Evolutionary conservation across 2,329 filamentous ascomycete species (phyloP), one percentile per base, ranked within the genome.

Genomic region (Xylariaceae sp.): DNA sequence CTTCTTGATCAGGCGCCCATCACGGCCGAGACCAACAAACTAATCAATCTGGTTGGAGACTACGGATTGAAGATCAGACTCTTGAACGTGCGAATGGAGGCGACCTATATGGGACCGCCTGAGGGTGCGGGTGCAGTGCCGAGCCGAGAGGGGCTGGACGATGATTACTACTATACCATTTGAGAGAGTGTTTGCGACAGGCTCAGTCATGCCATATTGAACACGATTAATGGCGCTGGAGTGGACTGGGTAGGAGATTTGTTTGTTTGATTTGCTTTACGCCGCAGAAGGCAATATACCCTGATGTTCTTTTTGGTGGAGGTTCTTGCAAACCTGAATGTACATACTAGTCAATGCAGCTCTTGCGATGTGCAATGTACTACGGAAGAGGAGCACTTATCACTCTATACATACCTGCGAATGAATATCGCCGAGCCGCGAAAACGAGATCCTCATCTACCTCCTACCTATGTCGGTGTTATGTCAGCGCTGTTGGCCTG

Each of bases 1-100:
- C 73, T 98, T 41, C 75, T 98, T 18, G 89, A 94, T 59, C 93
- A 98, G 65, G 81, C 90, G 44, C 93, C 93, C 16, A 96, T 98
- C 60, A 98, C 93, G n/a, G 81, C 89, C 3, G 91, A 97, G 67
- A 97, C 93, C 28, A 91, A 85, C 61, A 94, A 93, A 64, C 70
- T 97, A 47, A 84, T 96, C 40, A 81, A 83, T 41, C 70, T 96
- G 55, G 87, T 97, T 45, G 82, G 83, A 57, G 87, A 94, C 53
- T 97, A 95, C 61, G 90, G 93, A 4, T 70, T 97, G 49, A 95
- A 95, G 71, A 94, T 98, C 48, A 75, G 93, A 31, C 68, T 98
- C 59, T 71, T 98, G 54, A 98, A 97, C 64, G 86, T 98, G 32
- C 74, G 89, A 41, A 86, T 90, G 67, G 89, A 97, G 61, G 86